Evolutionary conservation across 2,329 filamentous ascomycete species (phyloP).

Genomic region (Aphanocladium album): DNA sequence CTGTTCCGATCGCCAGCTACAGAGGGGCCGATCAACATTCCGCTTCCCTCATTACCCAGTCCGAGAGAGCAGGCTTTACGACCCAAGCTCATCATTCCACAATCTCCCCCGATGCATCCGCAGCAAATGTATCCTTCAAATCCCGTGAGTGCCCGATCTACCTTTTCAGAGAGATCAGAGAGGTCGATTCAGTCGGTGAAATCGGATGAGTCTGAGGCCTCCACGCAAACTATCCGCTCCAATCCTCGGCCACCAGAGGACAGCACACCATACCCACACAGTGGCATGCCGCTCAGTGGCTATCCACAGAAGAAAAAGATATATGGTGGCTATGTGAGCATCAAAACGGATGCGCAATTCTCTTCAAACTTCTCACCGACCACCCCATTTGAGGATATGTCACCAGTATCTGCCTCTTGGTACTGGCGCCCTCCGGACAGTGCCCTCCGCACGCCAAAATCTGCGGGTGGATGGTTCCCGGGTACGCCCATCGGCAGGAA

Average conservation of each 20-base stretch:
- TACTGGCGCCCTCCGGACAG: slow-evolving; percentile 18
- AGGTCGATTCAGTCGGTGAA: neutral
- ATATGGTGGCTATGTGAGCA: slow-evolving; percentile 17
- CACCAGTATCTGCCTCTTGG: slow-evolving; percentile 18
- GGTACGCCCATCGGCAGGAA: neutral
- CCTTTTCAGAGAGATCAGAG: too few species aligned
- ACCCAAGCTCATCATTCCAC: slow-evolving; percentile 26
- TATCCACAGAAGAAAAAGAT: slow-evolving; percentile 13
- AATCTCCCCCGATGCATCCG: slow-evolving; percentile 17
- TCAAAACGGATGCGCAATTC: too few species aligned
- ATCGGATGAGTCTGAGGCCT: slow-evolving; percentile 21
- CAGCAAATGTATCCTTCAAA: neutral
- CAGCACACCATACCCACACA: slow-evolving; percentile 26
- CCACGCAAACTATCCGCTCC: slow-evolving; percentile 20
- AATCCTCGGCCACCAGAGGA: slow-evolving; percentile 26
- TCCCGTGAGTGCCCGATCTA: slow-evolving; percentile 9
- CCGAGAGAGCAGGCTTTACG: too few species aligned
- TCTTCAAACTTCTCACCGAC: too few species aligned
- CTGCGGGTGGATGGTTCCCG: neutral
- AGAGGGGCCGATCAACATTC: too few species aligned
- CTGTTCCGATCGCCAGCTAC: too few species aligned
- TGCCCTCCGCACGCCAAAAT: neutral
- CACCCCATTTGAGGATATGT: slow-evolving; percentile 19
- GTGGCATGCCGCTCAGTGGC: slow-evolving; percentile 16
- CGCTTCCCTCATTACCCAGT: too few species aligned